These are phyloP conservation scores for Didymella arachidicola DNA, from an alignment of 2,329 filamentous ascomycete genomes.

Conservation along the genomic window DNA sequence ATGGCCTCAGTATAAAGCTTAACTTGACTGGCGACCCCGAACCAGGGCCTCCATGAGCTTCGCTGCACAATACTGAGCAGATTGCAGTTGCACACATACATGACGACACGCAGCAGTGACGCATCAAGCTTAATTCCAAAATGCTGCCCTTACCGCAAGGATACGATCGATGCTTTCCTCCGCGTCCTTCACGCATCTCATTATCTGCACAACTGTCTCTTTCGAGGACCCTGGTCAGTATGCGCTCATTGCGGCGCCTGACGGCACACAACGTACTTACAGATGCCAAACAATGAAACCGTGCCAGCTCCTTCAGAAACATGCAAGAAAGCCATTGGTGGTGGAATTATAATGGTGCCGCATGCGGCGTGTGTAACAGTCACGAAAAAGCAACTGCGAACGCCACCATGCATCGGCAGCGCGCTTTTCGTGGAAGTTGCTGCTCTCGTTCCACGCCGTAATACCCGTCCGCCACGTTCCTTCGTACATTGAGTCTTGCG, in stretches of 20 bases:
- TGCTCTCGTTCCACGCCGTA: neutral
- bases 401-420: slow-evolving; percentile 2
- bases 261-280: neutral
- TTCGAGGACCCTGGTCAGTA: neutral
- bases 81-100: neutral
- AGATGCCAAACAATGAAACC: slow-evolving; percentile 4
- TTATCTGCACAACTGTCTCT: slow-evolving; percentile 2
- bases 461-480: slow-evolving; percentile 1
- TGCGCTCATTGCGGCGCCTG: neutral
- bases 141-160: neutral
- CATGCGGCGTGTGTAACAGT: slow-evolving; percentile 3
- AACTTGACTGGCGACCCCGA: neutral
- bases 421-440: too few species aligned
- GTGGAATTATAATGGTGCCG: slow-evolving; percentile 4
- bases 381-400: neutral
- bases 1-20: neutral
- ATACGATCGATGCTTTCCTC: slow-evolving; percentile 1
- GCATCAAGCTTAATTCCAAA: neutral
- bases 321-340: slow-evolving; percentile 2
- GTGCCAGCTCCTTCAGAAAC: slow-evolving; percentile 6
- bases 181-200: slow-evolving; percentile 2
- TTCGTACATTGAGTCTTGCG: neutral
- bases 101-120: neutral
- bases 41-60: neutral
- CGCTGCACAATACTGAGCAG: neutral